Percentiles rank a stretch among this genome's conserved stretches.
Conservation (phyloP, 176 grass and related monocot species). For the Alopecurus myosuroides region DNA sequence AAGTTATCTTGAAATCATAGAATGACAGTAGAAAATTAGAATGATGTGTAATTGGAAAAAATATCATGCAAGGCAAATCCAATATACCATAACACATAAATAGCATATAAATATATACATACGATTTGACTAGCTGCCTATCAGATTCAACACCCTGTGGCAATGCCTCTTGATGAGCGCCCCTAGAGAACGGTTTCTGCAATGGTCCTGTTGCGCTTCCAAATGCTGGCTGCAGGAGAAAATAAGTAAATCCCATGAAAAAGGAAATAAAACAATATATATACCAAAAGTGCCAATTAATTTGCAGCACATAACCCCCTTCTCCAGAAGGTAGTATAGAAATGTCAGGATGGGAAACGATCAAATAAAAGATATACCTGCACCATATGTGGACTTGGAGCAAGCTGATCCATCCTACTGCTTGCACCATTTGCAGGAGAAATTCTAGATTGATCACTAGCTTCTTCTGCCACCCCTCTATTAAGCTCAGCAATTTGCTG, state of each 20-base stretch:
- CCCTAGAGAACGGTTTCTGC: slow-evolving; percentile 11
- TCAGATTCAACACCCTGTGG: slow-evolving; percentile 21
- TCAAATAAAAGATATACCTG: slow-evolving; percentile 47
- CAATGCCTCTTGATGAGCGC: slow-evolving; percentile 19
- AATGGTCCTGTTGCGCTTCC: slow-evolving; percentile 28
- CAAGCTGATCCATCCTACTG: slow-evolving; percentile 26
- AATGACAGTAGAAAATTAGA: neutral
- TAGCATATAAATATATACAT: slow-evolving; percentile 15
- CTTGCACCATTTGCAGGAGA: slow-evolving; percentile 17
- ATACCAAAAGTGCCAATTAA: neutral
- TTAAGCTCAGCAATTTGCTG: slow-evolving; percentile 55
- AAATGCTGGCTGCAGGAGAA: slow-evolving; percentile 17
- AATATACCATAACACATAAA: neutral
- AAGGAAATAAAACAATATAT: slow-evolving; percentile 12
- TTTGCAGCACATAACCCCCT: slow-evolving; percentile 9
- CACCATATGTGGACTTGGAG: slow-evolving; percentile 30
- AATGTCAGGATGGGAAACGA: neutral
- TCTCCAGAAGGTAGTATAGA: neutral
- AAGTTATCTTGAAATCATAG: neutral
- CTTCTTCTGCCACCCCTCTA: slow-evolving; percentile 25
- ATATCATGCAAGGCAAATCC: neutral
- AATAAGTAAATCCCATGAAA: neutral
- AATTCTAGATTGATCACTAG: slow-evolving; percentile 23
- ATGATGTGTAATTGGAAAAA: neutral
- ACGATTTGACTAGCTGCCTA: slow-evolving; percentile 41